Evolutionary conservation across 164 flowering plant genomes (phyloP).

Genomic region (Echeveria elegans): DNA sequence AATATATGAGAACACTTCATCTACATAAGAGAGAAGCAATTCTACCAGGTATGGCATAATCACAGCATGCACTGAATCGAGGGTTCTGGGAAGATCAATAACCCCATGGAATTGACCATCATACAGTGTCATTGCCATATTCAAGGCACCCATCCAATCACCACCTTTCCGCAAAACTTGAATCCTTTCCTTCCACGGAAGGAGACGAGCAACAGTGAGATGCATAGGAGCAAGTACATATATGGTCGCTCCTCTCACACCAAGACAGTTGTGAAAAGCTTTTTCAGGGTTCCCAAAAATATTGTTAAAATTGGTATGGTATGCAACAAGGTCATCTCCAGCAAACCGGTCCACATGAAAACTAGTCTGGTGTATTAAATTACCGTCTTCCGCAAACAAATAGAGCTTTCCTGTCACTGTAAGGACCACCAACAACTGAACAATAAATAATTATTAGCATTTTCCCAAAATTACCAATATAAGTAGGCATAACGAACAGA

Average conservation of each 20-base stretch:
- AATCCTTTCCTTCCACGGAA: constrained; percentile 94
- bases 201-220: constrained; percentile 81
- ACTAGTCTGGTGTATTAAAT: constrained; percentile 76
- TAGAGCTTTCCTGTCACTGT: constrained; percentile 67
- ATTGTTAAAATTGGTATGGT: constrained; percentile 70
- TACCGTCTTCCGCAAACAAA: constrained; percentile 77
- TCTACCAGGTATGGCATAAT: constrained; percentile 81
- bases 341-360: constrained; percentile 48
- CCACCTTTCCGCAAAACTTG: constrained; percentile 88
- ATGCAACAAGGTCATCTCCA: constrained; percentile 65
- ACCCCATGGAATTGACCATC: constrained; percentile 96
- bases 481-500: neutral
- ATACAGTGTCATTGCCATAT: constrained; percentile 92
- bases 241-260: constrained; percentile 79
- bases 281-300: constrained; percentile 87
- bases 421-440: constrained; percentile 91
- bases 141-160: constrained; percentile 99
- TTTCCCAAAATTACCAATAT: neutral
- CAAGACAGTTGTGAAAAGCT: constrained; percentile 77
- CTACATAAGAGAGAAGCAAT: constrained; percentile 76
- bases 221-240: constrained; percentile 71
- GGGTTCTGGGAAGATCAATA: constrained; percentile 78
- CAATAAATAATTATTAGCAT: constrained; percentile 12
- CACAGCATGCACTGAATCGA: constrained; percentile 52
- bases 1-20: constrained; percentile 93